A percentile compares a stretch with the other conserved stretches of the same genome.
These are phyloP conservation scores for Laguncularia racemosa DNA, from an alignment of 345 rosid species.

Conservation along the genomic window DNA sequence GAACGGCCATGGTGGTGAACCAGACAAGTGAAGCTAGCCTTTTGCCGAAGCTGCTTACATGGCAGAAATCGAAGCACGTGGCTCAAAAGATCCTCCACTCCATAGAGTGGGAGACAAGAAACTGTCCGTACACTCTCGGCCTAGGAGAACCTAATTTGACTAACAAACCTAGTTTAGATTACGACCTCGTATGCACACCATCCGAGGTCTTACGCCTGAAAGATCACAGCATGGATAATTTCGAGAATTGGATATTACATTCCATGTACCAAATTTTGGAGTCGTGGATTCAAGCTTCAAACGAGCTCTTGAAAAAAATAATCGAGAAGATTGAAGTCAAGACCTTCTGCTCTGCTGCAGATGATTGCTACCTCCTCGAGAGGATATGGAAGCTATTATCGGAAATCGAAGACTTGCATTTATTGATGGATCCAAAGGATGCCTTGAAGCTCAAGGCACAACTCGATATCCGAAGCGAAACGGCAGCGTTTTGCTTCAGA, in stretches of 20 bases:
- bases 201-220: constrained; percentile 22
- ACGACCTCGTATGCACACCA: constrained; percentile 39
- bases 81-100: constrained; percentile 57
- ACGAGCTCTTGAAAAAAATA: constrained; percentile 41
- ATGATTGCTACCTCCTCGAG: constrained; percentile 28
- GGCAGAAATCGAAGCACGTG: constrained; percentile 62
- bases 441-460: constrained; percentile 30
- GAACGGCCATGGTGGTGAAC: constrained; percentile 36
- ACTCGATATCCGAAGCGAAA: constrained; percentile 17
- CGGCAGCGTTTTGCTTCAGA: constrained; percentile 44
- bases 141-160: constrained; percentile 75
- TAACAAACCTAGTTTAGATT: constrained; percentile 32
- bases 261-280: constrained; percentile 75
- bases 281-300: constrained; percentile 60
- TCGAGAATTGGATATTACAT: constrained; percentile 61
- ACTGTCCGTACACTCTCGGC: constrained; percentile 74
- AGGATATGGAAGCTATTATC: constrained; percentile 32
- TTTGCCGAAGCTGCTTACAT: constrained; percentile 63
- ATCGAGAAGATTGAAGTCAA: constrained; percentile 14
- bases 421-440: constrained; percentile 39
- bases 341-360: constrained; percentile 17
- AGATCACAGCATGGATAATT: constrained; percentile 24
- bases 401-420: constrained; percentile 31
- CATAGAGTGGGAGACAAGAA: constrained; percentile 72
- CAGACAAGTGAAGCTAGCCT: constrained; percentile 70